These are phyloP conservation scores for Termitomyces sp. DNA, from an alignment of 768 basidiomycete species.

Conservation along the genomic window DNA sequence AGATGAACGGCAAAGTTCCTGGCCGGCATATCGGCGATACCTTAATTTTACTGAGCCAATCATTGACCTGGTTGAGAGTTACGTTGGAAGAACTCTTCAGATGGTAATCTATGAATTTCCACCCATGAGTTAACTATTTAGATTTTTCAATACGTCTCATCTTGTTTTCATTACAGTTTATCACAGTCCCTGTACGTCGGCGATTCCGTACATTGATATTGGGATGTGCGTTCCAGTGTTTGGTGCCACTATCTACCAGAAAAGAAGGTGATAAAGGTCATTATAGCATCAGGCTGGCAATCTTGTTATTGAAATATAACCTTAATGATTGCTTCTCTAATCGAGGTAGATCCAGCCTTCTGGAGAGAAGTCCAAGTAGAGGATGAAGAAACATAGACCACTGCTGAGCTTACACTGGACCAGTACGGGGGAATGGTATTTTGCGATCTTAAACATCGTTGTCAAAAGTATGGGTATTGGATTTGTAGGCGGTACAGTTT, in stretches of 20 bases:
- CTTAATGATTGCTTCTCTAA: constrained; percentile 19
- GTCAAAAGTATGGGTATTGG: constrained; percentile 50
- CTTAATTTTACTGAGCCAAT: constrained; percentile 27
- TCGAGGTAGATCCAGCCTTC: constrained; percentile 37
- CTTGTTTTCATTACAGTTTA: constrained; percentile 22
- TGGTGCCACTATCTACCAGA: constrained; percentile 31
- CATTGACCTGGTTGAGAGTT: constrained; percentile 24
- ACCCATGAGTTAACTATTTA: constrained; percentile 20
- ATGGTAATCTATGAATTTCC: constrained; percentile 25
- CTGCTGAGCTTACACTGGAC: constrained; percentile 25
- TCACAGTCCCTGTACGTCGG: constrained; percentile 43
- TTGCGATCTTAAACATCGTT: constrained; percentile 46
- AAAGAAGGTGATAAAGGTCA: constrained; percentile 26
- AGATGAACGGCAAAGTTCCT: constrained; percentile 29
- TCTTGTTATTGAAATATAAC: neutral
- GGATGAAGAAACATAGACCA: constrained; percentile 43
- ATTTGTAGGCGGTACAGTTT: constrained; percentile 51
- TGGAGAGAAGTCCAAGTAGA: constrained; percentile 29
- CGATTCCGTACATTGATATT: constrained; percentile 33
- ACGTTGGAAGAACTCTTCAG: constrained; percentile 28
- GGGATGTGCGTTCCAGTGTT: constrained; percentile 29
- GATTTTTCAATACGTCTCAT: neutral
- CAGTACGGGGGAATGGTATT: too few relatives aligned
- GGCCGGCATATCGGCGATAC: constrained; percentile 30
- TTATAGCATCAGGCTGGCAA: constrained; percentile 33